Base-by-base conservation (phyloP, 805 yeast species). In the Metschnikowia noctiluminum region DNA sequence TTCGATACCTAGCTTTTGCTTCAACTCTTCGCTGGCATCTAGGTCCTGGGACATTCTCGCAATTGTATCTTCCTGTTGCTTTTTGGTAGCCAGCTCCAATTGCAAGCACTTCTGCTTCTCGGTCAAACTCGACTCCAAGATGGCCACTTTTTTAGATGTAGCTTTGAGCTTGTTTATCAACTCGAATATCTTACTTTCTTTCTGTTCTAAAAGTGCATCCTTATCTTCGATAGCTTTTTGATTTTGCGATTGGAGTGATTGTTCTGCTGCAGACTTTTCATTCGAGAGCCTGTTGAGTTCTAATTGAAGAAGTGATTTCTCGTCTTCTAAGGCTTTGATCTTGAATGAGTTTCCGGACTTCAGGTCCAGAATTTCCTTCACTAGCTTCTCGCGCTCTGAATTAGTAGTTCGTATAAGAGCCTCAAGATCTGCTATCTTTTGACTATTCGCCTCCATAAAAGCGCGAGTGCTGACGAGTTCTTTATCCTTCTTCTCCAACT, bases 201-300 rank as follows among this genome's bases (percentile, higher is more conserved):
- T 44, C 37, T 42, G 38, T 16, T 31, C 38, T 30, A 38, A 14
- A 21, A 31, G 40, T 34, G 71, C 65, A 30, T 61, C 63, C 50
- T 49, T 66, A 10, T 15, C 41, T 32, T 37, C 42, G n/a, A 15
- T 28, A n/a, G 42, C 21, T 21, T 42, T 34, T 16, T 34, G 14
- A 26, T 46, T 32, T 26, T 13, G 41, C 3, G 35, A 34, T 11
- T n/a, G 16, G 26, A 43, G 38, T 12, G 49, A 41, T 7, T 36
- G 35, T 30, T 45, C 49, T n/a, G 40, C 35, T 15, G 7, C 8
- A 26, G 40, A 30, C 26, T 45, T 45, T 28, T 45, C 45, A 12
- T 26, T 15, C 11, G 41, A n/a, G 6, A 45, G 35, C 30, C 36
- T 16, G 10, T 26, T 12, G 11, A 45, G 31, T 12, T 45, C 45